Percentiles rank a stretch among this genome's conserved stretches.
These are phyloP conservation scores for Hymenoscyphus linearis DNA, from an alignment of 2,329 filamentous ascomycete genomes.

Conservation along the genomic window DNA sequence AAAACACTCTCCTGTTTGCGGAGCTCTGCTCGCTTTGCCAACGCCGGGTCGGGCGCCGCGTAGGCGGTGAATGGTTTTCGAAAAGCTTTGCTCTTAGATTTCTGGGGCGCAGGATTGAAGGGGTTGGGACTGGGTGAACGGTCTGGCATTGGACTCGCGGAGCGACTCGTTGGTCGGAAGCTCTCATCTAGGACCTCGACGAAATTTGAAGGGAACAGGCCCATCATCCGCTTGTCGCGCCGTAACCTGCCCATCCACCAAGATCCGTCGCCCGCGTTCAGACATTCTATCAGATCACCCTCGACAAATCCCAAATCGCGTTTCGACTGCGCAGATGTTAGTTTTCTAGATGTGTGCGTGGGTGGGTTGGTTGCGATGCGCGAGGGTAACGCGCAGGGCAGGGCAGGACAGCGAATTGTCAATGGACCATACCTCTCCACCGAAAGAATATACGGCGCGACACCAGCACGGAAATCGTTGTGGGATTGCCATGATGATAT, in stretches of 20 bases:
- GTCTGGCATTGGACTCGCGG: slow-evolving; percentile 45
- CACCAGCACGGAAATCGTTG: slow-evolving; percentile 10
- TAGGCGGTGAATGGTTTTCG: slow-evolving; percentile 65
- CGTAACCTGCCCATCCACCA: slow-evolving; percentile 97
- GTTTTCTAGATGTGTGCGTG: slow-evolving; percentile 1
- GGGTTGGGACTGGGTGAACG: slow-evolving; percentile 31
- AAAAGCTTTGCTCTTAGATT: slow-evolving; percentile 51
- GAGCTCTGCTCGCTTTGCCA: slow-evolving; percentile 43
- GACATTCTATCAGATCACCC: slow-evolving; percentile 93
- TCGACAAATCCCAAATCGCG: slow-evolving; percentile 95
- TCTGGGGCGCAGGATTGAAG: slow-evolving; percentile 30
- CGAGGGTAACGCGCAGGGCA: neutral
- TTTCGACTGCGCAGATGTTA: slow-evolving; percentile 56
- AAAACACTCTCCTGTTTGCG: slow-evolving; percentile 27
- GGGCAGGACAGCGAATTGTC: too few species aligned
- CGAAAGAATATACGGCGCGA: slow-evolving; percentile 66
- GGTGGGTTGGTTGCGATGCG: neutral
- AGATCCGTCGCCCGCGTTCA: slow-evolving; percentile 94
- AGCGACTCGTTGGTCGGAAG: slow-evolving; percentile 70
- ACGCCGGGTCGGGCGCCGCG: slow-evolving; percentile 58
- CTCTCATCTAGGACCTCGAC: slow-evolving; percentile 81
- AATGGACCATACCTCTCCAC: slow-evolving; percentile 65
- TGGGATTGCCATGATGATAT: slow-evolving; percentile 6
- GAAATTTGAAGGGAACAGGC: slow-evolving; percentile 95
- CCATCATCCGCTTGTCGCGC: slow-evolving; percentile 84